phyloP scores from a whole-genome alignment of 768 basidiomycete genomes.

The Dictyophora rubrovolvata region DNA sequence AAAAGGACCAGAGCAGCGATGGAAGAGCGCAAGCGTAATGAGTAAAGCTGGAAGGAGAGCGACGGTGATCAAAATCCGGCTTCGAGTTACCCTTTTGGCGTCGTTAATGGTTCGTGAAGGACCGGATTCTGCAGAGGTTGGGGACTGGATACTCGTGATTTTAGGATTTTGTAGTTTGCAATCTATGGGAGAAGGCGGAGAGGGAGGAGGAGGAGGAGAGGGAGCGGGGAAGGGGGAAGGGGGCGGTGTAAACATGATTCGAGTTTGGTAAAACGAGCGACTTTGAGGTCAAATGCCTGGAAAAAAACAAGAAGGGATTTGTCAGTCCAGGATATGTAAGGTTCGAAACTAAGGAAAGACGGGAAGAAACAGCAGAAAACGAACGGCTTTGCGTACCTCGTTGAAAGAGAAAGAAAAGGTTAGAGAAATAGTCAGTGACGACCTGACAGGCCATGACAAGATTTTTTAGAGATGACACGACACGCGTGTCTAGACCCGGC shows the following conservation, averaged over 20 bases:
- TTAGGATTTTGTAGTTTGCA: conserved; percentile 32
- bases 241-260: conserved; percentile 24
- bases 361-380: not conserved
- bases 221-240: conserved; percentile 28
- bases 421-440: not conserved
- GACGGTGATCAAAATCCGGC: conserved; percentile 40
- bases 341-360: not conserved
- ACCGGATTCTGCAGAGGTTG: not conserved
- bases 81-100: not conserved
- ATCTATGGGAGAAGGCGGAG: not conserved
- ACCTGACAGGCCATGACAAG: not conserved
- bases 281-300: conserved; percentile 9
- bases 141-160: conserved; percentile 21
- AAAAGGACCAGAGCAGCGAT: conserved; percentile 21
- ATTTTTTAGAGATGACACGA: not conserved
- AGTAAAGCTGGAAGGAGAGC: conserved; percentile 38
- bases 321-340: no score
- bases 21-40: conserved; percentile 26
- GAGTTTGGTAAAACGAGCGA: conserved; percentile 24
- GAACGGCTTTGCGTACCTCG: not conserved
- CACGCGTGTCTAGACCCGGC: not conserved
- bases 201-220: conserved; percentile 5
- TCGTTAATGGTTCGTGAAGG: not conserved
- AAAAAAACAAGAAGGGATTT: not conserved
- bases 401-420: not conserved